Evolutionary conservation across 139 green algal genomes (phyloP).

Genomic region (Eudorina sp.): DNA sequence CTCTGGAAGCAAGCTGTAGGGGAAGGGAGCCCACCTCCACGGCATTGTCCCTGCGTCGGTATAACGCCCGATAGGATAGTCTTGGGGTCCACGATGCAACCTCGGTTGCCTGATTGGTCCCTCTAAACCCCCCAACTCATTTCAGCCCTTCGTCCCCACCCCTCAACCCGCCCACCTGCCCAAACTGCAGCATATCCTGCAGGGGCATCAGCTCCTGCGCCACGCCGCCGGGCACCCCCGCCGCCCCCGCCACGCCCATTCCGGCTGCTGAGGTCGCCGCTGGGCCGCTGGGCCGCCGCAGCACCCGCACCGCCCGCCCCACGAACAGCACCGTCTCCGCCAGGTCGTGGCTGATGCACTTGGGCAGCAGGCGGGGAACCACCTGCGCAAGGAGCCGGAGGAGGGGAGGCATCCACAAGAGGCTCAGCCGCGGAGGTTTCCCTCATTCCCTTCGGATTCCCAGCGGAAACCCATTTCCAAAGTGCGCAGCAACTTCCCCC

Average conservation of each 20-base stretch:
- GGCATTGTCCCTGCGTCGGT: too few relatives aligned
- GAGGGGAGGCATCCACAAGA: too few relatives aligned
- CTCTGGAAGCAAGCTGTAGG: too few relatives aligned
- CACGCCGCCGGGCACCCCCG: neutral
- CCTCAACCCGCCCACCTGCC: conserved; percentile 20
- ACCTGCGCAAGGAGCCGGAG: conserved; percentile 57
- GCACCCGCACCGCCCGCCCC: conserved; percentile 86
- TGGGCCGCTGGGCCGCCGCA: conserved; percentile 62
- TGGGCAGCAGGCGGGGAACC: conserved; percentile 65
- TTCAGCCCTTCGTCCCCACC: neutral
- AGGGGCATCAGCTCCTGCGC: conserved; percentile 64
- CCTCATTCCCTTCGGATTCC: too few relatives aligned
- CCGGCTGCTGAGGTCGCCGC: neutral
- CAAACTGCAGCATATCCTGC: conserved; percentile 57
- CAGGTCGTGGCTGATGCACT: conserved; percentile 63
- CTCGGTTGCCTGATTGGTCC: too few relatives aligned
- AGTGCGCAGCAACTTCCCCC: too few relatives aligned
- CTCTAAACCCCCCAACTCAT: too few relatives aligned
- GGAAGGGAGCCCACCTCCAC: too few relatives aligned
- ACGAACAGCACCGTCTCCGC: conserved; percentile 85
- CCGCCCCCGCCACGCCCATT: neutral
- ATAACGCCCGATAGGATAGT: too few relatives aligned
- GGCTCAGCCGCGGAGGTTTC: too few relatives aligned
- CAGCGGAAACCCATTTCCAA: too few relatives aligned
- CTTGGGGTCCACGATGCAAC: too few relatives aligned